A percentile compares a stretch with the other conserved stretches of the same genome.
Evolutionary conservation across 2,329 filamentous ascomycete species (phyloP).

Genomic region (Fusarium pininemorale): DNA sequence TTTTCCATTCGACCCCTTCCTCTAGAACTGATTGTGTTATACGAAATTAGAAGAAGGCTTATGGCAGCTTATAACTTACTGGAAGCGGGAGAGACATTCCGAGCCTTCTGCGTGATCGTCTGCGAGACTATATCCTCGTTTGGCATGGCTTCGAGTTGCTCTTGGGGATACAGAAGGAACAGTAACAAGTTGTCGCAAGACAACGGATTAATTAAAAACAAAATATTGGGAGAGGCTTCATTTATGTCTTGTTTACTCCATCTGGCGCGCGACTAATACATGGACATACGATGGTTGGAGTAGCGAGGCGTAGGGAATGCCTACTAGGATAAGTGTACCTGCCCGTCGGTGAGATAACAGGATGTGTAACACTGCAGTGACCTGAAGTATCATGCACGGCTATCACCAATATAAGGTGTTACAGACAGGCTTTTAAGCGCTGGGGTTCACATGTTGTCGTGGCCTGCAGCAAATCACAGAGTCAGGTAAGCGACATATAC

Average conservation of each 20-base stretch:
- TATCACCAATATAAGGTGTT: fast-evolving
- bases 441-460: background rate
- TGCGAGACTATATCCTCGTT: background rate
- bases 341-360: background rate
- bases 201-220: too few relatives aligned
- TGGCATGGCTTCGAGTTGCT: background rate
- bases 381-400: fast-evolving
- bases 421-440: background rate
- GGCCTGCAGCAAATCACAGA: background rate
- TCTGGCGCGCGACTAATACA: too few relatives aligned
- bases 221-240: background rate
- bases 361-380: fast-evolving
- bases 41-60: too few relatives aligned
- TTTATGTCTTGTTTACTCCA: background rate
- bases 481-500: background rate
- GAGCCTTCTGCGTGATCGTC: background rate
- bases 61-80: background rate
- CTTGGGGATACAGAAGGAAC: background rate
- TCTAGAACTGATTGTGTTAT: background rate
- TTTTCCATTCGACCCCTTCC: background rate
- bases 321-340: background rate
- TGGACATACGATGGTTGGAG: background rate
- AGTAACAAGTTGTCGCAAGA: too few relatives aligned
- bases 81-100: background rate
- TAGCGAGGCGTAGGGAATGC: background rate